Percentiles rank a stretch among this genome's conserved stretches.
These are phyloP conservation scores for Arctium lappa DNA, from an alignment of 129 eudicot species.

Conservation along the genomic window DNA sequence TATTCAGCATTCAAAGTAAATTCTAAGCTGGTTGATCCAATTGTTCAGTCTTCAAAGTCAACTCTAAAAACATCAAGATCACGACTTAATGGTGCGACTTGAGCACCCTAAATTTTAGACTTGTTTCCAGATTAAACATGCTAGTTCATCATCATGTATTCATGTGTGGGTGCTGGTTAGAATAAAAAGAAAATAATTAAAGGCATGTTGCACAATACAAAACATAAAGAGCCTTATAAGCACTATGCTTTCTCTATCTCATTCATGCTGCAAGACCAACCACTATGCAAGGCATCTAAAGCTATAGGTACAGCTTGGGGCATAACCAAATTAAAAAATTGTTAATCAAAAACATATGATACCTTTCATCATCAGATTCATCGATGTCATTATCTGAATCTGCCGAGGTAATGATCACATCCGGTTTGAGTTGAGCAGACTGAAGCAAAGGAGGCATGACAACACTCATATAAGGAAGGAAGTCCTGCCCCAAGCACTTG, in stretches of 20 bases:
- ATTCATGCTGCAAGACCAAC: not conserved
- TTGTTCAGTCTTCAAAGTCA: not conserved
- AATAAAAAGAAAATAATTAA: not conserved
- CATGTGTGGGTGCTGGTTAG: not conserved
- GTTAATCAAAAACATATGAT: not conserved
- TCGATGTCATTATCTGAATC: conserved; percentile 92
- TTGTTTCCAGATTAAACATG: not conserved
- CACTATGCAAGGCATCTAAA: not conserved
- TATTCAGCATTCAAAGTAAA: not conserved
- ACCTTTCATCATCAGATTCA: conserved; percentile 99
- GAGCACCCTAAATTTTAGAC: not conserved
- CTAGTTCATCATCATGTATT: not conserved
- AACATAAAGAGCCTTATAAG: not conserved
- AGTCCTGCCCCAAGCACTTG: conserved; percentile 99
- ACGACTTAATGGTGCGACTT: not conserved
- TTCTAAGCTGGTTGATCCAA: not conserved
- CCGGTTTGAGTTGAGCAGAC: conserved; percentile 98
- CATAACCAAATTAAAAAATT: not conserved
- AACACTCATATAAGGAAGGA: conserved; percentile 94
- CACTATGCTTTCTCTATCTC: not conserved
- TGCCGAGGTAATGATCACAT: conserved; percentile 93
- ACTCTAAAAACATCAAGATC: not conserved
- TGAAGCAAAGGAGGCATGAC: conserved; percentile 99
- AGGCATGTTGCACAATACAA: not conserved
- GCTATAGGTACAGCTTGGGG: not conserved